These are phyloP conservation scores for Eruca vesicaria DNA, from an alignment of 441 rosid genomes.

Conservation along the genomic window DNA sequence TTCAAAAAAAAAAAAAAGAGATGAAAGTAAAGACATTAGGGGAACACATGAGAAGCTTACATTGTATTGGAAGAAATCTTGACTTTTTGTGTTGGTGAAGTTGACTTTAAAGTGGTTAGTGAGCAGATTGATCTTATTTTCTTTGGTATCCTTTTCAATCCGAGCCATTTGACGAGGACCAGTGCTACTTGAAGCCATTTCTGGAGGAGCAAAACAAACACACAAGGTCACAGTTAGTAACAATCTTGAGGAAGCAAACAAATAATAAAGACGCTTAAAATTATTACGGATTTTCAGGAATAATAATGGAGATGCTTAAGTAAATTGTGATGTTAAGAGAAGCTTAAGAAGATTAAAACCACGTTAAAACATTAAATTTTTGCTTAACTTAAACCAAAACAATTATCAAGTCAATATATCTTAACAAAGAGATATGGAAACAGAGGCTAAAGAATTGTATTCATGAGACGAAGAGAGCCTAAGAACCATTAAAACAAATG, in stretches of 20 bases:
- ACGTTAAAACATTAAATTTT: no score
- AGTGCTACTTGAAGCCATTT: background rate
- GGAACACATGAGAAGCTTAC: slow-evolving; percentile 31
- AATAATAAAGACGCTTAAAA: no score
- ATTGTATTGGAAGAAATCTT: slow-evolving; percentile 49
- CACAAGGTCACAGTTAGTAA: background rate
- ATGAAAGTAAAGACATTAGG: background rate
- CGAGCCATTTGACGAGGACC: slow-evolving; percentile 49
- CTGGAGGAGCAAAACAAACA: background rate
- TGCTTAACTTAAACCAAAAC: no score
- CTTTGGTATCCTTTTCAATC: slow-evolving; percentile 41
- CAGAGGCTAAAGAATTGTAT: background rate
- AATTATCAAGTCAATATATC: no score
- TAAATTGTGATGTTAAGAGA: no score
- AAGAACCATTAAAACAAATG: background rate
- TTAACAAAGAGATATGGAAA: no score
- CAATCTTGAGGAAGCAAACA: background rate
- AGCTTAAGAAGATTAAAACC: no score
- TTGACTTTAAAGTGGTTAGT: slow-evolving; percentile 59
- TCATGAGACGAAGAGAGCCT: background rate
- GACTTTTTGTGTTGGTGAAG: slow-evolving; percentile 32
- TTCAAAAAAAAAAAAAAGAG: background rate
- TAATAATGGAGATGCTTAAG: no score
- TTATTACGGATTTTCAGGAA: no score
- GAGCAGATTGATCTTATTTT: slow-evolving; percentile 41